Conservation (phyloP, 495 filamentous ascomycete genomes). For the Lophiostoma macrostomum region DNA sequence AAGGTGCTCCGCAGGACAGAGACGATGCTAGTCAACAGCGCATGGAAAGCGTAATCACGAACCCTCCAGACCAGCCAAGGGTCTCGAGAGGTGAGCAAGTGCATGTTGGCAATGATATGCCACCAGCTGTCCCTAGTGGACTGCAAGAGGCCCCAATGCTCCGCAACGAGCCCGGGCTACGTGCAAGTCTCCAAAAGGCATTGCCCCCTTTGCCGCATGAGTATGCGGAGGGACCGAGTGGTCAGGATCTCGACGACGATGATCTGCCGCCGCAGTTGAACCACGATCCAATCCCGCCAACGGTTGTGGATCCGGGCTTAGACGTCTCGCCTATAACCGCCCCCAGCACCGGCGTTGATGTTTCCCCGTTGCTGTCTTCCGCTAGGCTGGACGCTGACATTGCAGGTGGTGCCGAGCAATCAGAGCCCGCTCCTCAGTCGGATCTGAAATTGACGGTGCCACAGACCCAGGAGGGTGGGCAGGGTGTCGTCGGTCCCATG, state of each 20-base stretch:
- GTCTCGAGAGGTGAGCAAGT: too few relatives aligned
- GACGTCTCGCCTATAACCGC: conserved; percentile 15
- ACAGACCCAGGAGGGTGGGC: background rate
- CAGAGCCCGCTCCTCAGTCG: conserved; percentile 1
- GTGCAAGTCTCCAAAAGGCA: too few relatives aligned
- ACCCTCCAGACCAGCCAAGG: too few relatives aligned
- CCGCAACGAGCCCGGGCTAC: too few relatives aligned
- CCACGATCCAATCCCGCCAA: conserved; percentile 13
- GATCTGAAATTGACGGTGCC: background rate
- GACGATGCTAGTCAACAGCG: too few relatives aligned
- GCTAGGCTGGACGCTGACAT: conserved; percentile 1
- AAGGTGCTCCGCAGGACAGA: too few relatives aligned
- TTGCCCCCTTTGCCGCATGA: too few relatives aligned
- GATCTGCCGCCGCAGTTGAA: conserved; percentile 25
- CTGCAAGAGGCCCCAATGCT: too few relatives aligned
- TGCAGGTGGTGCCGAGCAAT: conserved; percentile 7
- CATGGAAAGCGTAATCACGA: too few relatives aligned
- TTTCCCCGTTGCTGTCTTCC: conserved; percentile 26
- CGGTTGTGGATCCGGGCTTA: background rate
- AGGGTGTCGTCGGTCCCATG: conserved; percentile 24
- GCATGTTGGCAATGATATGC: too few relatives aligned
- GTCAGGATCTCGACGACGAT: conserved; percentile 8
- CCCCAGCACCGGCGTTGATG: conserved; percentile 7
- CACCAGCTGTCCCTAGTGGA: too few relatives aligned
- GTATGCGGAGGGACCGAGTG: background rate